These are phyloP conservation scores for Mycosphaerella arachidis DNA, from an alignment of 2,329 filamentous ascomycete species.

Conservation along the genomic window DNA sequence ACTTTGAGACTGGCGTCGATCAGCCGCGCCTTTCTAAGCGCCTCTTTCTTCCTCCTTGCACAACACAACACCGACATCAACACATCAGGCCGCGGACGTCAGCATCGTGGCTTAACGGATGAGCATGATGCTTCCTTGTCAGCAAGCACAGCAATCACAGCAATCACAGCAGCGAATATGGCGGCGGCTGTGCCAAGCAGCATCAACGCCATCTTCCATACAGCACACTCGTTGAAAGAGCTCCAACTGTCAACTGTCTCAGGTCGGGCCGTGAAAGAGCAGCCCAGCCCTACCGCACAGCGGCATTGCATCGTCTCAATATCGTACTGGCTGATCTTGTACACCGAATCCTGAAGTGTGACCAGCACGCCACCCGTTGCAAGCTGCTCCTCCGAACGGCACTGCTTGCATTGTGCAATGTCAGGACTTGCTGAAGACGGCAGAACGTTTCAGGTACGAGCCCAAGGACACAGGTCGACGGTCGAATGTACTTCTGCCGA, in stretches of 20 bases:
- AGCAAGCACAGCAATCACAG: too few species aligned
- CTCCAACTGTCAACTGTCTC: conserved; percentile 4
- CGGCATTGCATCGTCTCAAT: neutral
- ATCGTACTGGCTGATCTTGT: conserved; percentile 5
- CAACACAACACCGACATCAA: neutral
- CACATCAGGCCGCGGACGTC: neutral
- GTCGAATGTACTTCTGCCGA: neutral
- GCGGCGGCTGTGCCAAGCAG: neutral
- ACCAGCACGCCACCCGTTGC: conserved; percentile 12
- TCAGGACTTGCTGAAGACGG: neutral
- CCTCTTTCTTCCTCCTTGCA: neutral
- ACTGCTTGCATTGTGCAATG: neutral
- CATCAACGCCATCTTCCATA: neutral
- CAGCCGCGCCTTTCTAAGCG: neutral
- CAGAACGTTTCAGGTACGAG: neutral
- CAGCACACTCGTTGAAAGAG: neutral
- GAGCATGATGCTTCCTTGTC: neutral
- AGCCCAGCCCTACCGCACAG: conserved; percentile 3
- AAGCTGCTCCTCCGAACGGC: neutral
- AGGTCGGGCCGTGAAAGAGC: neutral
- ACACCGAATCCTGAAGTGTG: neutral
- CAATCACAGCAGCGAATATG: too few species aligned
- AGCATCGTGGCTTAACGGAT: neutral
- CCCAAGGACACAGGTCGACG: neutral
- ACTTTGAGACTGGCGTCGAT: neutral